phyloP scores from a whole-genome alignment of 176 grass and related monocot species.

The Lolium multiflorum region DNA sequence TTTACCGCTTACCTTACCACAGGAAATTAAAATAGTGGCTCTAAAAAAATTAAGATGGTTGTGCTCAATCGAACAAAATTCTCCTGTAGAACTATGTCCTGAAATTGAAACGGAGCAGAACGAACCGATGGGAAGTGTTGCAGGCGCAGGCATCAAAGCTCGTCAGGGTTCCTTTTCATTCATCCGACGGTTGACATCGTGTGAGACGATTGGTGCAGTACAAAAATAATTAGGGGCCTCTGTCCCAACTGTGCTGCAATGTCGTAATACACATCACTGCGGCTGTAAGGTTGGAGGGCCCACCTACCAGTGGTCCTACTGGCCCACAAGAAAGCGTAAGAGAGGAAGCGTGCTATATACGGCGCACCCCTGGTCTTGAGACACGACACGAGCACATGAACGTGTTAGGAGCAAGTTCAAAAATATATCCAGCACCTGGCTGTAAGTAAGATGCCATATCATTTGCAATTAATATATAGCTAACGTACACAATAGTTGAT shows the following conservation, averaged over 20 bases:
- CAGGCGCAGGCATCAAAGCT: neutral
- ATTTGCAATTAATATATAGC: no score
- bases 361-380: no score
- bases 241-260: neutral
- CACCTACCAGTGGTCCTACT: conserved; percentile 26
- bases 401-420: no score
- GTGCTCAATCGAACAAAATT: neutral
- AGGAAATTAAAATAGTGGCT: no score
- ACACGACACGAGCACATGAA: no score
- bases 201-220: neutral
- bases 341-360: no score
- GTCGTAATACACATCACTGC: conserved; percentile 38
- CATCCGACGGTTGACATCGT: conserved; percentile 39
- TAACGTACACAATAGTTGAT: no score
- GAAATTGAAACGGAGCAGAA: neutral
- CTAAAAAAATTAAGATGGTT: no score
- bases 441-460: no score
- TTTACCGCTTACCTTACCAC: no score
- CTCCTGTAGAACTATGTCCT: neutral
- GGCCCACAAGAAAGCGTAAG: neutral
- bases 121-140: neutral
- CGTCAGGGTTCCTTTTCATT: neutral
- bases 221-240: conserved; percentile 29
- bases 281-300: neutral
- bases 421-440: no score